phyloP scores from a whole-genome alignment of 1,284 basidiomycete genomes.

The Mycosarcoma maydis region DNA sequence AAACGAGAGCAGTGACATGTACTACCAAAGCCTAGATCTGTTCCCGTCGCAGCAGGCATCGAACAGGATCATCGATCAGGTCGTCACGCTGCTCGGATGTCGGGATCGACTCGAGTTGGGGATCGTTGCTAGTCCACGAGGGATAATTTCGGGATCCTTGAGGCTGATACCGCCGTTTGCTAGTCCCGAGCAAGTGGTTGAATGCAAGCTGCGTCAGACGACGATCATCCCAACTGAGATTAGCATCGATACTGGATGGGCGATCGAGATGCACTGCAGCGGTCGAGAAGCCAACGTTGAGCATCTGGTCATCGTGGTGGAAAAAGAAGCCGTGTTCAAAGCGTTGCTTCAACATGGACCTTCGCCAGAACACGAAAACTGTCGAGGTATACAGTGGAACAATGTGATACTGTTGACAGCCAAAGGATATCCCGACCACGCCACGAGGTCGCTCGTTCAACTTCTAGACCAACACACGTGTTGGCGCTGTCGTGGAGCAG shows the following conservation, averaged over 20 bases:
- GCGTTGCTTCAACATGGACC: conserved; percentile 15
- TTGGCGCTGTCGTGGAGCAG: background rate
- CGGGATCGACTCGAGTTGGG: conserved; percentile 20
- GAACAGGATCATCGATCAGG: conserved; percentile 34
- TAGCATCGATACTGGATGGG: background rate
- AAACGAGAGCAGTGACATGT: conserved; percentile 59
- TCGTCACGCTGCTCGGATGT: conserved; percentile 17
- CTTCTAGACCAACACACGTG: background rate
- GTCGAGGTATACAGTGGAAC: too few relatives aligned
- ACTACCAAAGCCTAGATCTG: conserved; percentile 44
- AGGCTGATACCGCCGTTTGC: conserved; percentile 1
- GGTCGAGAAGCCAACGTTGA: background rate
- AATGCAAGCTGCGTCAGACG: background rate
- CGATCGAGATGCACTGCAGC: conserved; percentile 4
- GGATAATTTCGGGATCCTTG: conserved; percentile 40
- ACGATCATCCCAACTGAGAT: conserved; percentile 20
- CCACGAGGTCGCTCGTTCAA: conserved; percentile 31
- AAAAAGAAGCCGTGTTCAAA: conserved; percentile 59
- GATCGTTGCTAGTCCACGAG: conserved; percentile 49
- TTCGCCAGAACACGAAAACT: too few relatives aligned
- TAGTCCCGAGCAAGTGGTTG: background rate
- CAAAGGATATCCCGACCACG: conserved; percentile 58
- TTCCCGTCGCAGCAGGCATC: conserved; percentile 49
- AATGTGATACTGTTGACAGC: conserved; percentile 24
- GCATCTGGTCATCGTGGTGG: conserved; percentile 51